These are phyloP conservation scores for Austroboletus eburneus DNA, from an alignment of 768 basidiomycete genomes.

Conservation along the genomic window DNA sequence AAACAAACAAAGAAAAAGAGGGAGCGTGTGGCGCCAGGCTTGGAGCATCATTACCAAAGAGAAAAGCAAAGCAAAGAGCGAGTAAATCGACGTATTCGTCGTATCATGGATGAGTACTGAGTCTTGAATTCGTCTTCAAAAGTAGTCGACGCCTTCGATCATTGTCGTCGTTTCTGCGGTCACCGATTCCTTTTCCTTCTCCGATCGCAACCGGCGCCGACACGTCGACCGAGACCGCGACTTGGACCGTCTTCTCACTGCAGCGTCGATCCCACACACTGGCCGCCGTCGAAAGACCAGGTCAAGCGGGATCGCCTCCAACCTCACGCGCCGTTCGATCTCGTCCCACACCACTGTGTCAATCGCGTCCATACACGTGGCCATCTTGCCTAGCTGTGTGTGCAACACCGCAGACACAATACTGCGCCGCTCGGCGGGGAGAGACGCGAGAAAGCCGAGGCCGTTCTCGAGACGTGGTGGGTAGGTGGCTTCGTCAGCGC, in stretches of 20 bases:
- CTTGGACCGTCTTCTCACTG: no score
- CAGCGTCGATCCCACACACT: background rate
- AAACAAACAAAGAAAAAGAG: no score
- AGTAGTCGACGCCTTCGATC: conserved; percentile 33
- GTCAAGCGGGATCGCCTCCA: conserved; percentile 21
- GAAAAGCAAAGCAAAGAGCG: background rate
- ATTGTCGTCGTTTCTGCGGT: no score
- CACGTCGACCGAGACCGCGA: conserved; percentile 7
- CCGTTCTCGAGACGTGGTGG: conserved; percentile 32
- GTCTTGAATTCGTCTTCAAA: conserved; percentile 14
- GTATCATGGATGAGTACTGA: no score
- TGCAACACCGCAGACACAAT: conserved; percentile 33
- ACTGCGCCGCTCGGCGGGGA: conserved; percentile 37
- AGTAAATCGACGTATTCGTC: no score
- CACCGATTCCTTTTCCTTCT: no score
- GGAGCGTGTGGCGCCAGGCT: no score
- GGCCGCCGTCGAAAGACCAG: conserved; percentile 12
- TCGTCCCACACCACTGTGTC: conserved; percentile 34
- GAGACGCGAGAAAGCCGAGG: conserved; percentile 31
- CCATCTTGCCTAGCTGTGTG: conserved; percentile 32
- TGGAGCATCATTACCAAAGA: no score
- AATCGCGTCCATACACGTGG: conserved; percentile 37
- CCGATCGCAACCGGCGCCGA: conserved; percentile 2
- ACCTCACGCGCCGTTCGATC: conserved; percentile 30
- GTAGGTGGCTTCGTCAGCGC: conserved; percentile 37